Base-by-base conservation (phyloP, 1,284 basidiomycete species). In the Tilletia setariae region DNA sequence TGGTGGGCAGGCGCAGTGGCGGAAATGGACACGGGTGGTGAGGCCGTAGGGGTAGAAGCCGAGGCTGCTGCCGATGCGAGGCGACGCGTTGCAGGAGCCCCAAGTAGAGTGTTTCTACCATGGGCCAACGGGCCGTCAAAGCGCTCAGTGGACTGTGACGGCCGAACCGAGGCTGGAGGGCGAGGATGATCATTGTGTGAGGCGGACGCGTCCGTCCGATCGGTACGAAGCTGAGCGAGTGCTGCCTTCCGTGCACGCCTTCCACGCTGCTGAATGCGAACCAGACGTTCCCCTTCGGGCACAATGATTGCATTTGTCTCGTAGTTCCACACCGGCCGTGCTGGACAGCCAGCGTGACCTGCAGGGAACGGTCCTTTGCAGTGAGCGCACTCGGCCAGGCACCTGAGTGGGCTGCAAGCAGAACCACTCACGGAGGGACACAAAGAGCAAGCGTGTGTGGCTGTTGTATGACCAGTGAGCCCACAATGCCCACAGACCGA, bases 201-300 rank as follows among this genome's bases (percentile, higher is more conserved):
- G n/a, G n/a, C n/a, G n/a, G n/a, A n/a, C n/a, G n/a, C n/a, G n/a
- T n/a, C n/a, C n/a, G n/a, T n/a, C n/a, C n/a, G n/a, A n/a, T n/a
- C n/a, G n/a, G n/a, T n/a, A n/a, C n/a, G n/a, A n/a, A n/a, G n/a
- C n/a, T n/a, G n/a, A n/a, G n/a, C n/a, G n/a, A n/a, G n/a, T n/a
- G n/a, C n/a, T n/a, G n/a, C n/a, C n/a, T 53, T 53, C 6, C 51
- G 51, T 23, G 21, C 51, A 2, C 28, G 2, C 4, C 56, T 25
- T 4, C 56, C 56, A 7, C 30, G 23, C 28, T 61, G 32, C 15
- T 40, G 56, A 30, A 61, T 30, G 8, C 56, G 56, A 15, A 32
- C 28, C 2, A 61, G 56, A 15, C 56, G 56, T n/a, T 61, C 56
- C 19, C 56, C 56, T 40, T 61, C 56, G 25, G 56, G 56, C n/a